Evolutionary conservation across 2,329 filamentous ascomycete genomes (phyloP), one percentile per base, ranked within the genome.

Genomic region (Claviceps quebecensis): DNA sequence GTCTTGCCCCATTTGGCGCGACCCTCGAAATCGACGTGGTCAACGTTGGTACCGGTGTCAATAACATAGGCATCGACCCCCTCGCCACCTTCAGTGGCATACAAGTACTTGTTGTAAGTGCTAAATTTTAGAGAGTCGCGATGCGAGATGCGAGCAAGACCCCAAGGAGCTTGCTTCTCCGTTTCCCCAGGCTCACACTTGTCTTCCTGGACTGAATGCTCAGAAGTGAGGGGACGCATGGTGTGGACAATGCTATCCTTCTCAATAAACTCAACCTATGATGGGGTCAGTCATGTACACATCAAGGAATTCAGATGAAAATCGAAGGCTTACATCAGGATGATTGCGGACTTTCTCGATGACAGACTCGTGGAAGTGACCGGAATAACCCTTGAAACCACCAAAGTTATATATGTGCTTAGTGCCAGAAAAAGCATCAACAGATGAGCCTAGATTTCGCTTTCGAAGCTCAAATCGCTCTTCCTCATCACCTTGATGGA

Each of bases 1-100:
- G 93, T 98, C 81, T 95, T 93, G 67, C 93, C 93, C 93, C 93
- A 98, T 63, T 80, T 76, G 61, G 94, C 93, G 69, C 93, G 90
- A 56, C 87, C 93, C 72, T 95, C 91, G 58, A 98, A 98, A 73
- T 98, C 93, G 60, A 95, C 89, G 74, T 98, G 93, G 47, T 91
- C 80, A 59, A 76, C 70, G 76, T 96, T 96, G 77, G 87, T 95
- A 64, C 93, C 94, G 52, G 93, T 98, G 73, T 98, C 93, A 64
- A 98, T 95, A 58, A 98, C 86, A 66, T 98, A 98, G 65, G 93
- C 93, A 71, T 98, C 93, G 60, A 98, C 93, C 68, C 93, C 94
- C 76, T 97, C 90, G 67, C 93, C 93, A 65, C 86, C 91, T 51
- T 94, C 85, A 52, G 80, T 77, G 52, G 89, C 79, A 69, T 93